Evolutionary conservation across 23 red algal species (phyloP).

Genomic region (Gracilaria domingensis): DNA sequence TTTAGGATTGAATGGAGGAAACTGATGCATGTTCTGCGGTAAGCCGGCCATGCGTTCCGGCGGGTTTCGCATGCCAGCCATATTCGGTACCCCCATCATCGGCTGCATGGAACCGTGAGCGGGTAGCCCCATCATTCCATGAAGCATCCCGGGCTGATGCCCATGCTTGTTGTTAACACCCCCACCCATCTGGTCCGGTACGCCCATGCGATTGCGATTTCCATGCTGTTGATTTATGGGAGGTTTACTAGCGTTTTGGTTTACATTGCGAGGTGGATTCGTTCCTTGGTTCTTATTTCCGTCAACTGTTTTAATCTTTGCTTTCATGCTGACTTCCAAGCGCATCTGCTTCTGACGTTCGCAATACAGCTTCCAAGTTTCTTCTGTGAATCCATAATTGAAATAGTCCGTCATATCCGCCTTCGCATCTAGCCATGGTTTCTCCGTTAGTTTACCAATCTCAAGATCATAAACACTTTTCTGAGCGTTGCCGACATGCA

Average conservation of each 20-base stretch:
- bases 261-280: slow-evolving; percentile 21
- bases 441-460: slow-evolving; percentile 93
- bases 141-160: slow-evolving; percentile 18
- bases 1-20: slow-evolving; percentile 11
- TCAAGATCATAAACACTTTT: slow-evolving; percentile 96
- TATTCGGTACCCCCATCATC: slow-evolving; percentile 18
- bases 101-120: background rate
- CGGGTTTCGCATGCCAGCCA: slow-evolving; percentile 25
- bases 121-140: background rate
- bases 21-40: slow-evolving; percentile 24
- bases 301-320: slow-evolving; percentile 86
- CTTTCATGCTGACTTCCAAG: slow-evolving; percentile 81
- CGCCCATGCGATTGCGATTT: background rate
- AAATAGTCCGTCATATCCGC: slow-evolving; percentile 96
- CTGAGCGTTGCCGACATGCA: slow-evolving; percentile 71
- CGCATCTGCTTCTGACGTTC: slow-evolving; percentile 96
- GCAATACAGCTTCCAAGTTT: slow-evolving; percentile 99
- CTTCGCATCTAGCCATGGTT: slow-evolving; percentile 95
- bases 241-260: slow-evolving; percentile 7
- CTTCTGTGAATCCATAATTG: slow-evolving; percentile 99
- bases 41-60: slow-evolving; percentile 3
- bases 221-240: background rate
- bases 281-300: slow-evolving; percentile 17
- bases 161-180: slow-evolving; percentile 6
- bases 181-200: background rate